These are phyloP conservation scores for Termitomyces titanicus DNA, from an alignment of 768 basidiomycete genomes.

Conservation along the genomic window DNA sequence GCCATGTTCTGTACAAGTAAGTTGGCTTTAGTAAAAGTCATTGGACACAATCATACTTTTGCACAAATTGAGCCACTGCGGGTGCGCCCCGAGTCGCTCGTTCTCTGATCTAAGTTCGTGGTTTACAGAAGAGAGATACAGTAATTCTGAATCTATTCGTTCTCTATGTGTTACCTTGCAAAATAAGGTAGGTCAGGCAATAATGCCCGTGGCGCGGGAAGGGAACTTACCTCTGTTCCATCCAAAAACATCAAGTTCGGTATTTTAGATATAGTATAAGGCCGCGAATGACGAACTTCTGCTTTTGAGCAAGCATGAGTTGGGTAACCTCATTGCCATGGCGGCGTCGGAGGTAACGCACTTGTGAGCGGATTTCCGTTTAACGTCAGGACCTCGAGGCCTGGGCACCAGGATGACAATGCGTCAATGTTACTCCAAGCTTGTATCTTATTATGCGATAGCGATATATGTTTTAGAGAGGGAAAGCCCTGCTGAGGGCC, in stretches of 20 bases:
- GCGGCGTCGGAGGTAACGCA: conserved; percentile 30
- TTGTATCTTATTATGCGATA: conserved; percentile 57
- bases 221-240: conserved; percentile 51
- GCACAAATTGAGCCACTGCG: conserved; percentile 63
- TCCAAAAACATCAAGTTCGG: conserved; percentile 62
- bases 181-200: conserved; percentile 6
- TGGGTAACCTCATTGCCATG: conserved; percentile 1
- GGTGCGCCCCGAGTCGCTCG: conserved; percentile 46
- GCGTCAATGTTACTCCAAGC: conserved; percentile 65
- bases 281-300: conserved; percentile 41
- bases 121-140: conserved; percentile 70
- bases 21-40: conserved; percentile 2
- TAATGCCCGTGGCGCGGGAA: not conserved
- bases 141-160: conserved; percentile 76
- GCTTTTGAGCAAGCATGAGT: conserved; percentile 26
- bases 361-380: conserved; percentile 62
- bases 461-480: conserved; percentile 52
- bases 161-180: conserved; percentile 65
- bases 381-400: conserved; percentile 56
- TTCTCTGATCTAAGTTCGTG: conserved; percentile 41
- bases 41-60: conserved; percentile 40
- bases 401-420: conserved; percentile 66
- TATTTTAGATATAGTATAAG: conserved; percentile 64
- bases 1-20: conserved; percentile 49
- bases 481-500: conserved; percentile 23